Base-by-base conservation (phyloP, 208 protist species). In the Naegleria fowleri region DNA sequence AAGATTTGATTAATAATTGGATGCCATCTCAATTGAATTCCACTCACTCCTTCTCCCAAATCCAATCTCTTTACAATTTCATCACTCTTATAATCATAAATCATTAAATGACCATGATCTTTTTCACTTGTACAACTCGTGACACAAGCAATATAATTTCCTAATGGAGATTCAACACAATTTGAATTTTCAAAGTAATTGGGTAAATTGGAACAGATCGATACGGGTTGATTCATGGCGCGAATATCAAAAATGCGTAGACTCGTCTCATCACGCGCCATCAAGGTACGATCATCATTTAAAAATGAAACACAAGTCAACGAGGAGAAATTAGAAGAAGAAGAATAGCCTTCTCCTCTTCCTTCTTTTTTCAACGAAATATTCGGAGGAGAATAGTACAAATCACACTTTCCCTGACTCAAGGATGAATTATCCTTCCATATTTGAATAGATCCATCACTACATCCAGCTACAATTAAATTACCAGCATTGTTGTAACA, bases 1-100 rank as follows among this genome's bases (percentile, higher is more conserved):
- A 88, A 88, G n/a, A 88, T 38, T 88, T 88, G 85, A 58, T 88
- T 88, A 58, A 88, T 52, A 58, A 39, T 58, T 19, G 85, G 41
- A 58, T 88, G 85, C 85, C 85, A 88, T 39, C 22, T 58, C 9
- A 88, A 22, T 40, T 39, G 41, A 33, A 88, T 58, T 11, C 29
- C 25, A 79, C 67, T 79, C 19, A 79, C 55, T 29, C 41, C 25
- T 19, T 58, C n/a, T 22, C 9, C 22, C 5, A 88, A 9, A 29
- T 52, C 16, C 36, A 39, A 7, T 38, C 0, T 19, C 36, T 39
- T 2, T 88, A 39, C 43, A 55, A 58, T 58, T 48, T 88, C 16
- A 39, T 88, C 5, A 38, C 25, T 58, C 9, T 58, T 58, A 0
- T 25, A 39, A 39, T 88, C 85, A 22, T 39, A 58, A 58, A 88